phyloP scores from a whole-genome alignment of 148 eudicot genomes.

The Vaccinium myrtillus region DNA sequence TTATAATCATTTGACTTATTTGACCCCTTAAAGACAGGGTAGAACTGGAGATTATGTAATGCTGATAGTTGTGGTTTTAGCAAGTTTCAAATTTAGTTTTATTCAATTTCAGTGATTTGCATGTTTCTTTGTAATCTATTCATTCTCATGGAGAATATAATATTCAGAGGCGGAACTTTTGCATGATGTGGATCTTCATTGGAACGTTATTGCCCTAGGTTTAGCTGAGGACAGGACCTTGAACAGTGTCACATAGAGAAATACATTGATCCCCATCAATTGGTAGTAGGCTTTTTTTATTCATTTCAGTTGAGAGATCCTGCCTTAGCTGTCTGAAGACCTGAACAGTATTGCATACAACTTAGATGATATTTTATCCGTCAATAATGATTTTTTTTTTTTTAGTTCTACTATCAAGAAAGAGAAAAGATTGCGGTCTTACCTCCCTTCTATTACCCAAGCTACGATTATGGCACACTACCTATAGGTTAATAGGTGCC shows the following conservation, averaged over 20 bases:
- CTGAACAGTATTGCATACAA: background rate
- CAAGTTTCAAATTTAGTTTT: background rate
- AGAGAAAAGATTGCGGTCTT: background rate
- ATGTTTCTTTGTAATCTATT: background rate
- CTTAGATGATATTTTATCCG: background rate
- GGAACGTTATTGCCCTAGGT: background rate
- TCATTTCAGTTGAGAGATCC: background rate
- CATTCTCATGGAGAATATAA: background rate
- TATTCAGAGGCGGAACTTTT: background rate
- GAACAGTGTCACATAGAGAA: background rate
- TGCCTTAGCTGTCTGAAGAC: background rate
- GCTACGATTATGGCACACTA: background rate
- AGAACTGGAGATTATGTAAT: background rate
- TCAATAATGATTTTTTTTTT: background rate
- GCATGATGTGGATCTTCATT: background rate
- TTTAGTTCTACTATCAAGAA: background rate
- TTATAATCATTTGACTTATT: background rate
- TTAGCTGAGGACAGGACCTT: background rate
- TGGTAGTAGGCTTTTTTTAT: background rate
- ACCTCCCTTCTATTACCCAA: background rate
- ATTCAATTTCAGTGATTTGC: background rate
- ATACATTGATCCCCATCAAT: background rate
- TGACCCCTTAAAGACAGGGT: background rate
- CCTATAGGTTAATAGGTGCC: background rate
- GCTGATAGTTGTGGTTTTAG: background rate